Conservation (phyloP, 495 filamentous ascomycete species). For the Lindgomyces ingoldianus region DNA sequence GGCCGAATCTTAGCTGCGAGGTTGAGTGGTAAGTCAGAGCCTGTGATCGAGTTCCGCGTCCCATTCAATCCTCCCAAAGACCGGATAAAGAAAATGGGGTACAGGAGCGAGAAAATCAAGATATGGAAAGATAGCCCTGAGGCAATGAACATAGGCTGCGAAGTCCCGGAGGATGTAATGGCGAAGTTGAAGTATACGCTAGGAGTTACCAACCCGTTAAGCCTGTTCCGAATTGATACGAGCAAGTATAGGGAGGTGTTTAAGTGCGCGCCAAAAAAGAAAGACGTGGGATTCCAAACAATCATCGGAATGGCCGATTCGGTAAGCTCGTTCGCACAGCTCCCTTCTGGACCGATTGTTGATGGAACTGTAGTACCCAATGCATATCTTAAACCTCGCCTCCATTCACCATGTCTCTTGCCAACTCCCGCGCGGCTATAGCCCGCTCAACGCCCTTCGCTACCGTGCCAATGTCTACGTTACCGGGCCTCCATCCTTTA, state of each 20-base stretch:
- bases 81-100: slow-evolving; percentile 55
- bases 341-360: too few species aligned
- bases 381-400: slow-evolving; percentile 76
- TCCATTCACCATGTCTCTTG: slow-evolving; percentile 65
- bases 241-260: slow-evolving; percentile 65
- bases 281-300: slow-evolving; percentile 71
- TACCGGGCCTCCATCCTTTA: slow-evolving; percentile 62
- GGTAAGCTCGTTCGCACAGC: slow-evolving; percentile 52
- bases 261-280: slow-evolving; percentile 71
- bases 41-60: slow-evolving; percentile 53
- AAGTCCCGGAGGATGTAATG: slow-evolving; percentile 54
- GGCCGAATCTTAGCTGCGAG: slow-evolving; percentile 36
- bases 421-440: slow-evolving; percentile 32
- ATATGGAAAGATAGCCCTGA: slow-evolving; percentile 75
- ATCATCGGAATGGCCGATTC: slow-evolving; percentile 82
- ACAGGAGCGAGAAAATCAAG: slow-evolving; percentile 62
- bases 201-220: slow-evolving; percentile 63
- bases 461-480: slow-evolving; percentile 87
- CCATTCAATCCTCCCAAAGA: slow-evolving; percentile 63
- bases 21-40: slow-evolving; percentile 21
- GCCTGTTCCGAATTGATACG: slow-evolving; percentile 71
- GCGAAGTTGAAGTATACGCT: slow-evolving; percentile 58
- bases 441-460: slow-evolving; percentile 61
- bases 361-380: slow-evolving; percentile 74
- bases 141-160: slow-evolving; percentile 51